Evolutionary conservation across 306 rosid species (phyloP), one percentile per base, ranked within the genome.

Genomic region (Amphicarpaea edgeworthii): DNA sequence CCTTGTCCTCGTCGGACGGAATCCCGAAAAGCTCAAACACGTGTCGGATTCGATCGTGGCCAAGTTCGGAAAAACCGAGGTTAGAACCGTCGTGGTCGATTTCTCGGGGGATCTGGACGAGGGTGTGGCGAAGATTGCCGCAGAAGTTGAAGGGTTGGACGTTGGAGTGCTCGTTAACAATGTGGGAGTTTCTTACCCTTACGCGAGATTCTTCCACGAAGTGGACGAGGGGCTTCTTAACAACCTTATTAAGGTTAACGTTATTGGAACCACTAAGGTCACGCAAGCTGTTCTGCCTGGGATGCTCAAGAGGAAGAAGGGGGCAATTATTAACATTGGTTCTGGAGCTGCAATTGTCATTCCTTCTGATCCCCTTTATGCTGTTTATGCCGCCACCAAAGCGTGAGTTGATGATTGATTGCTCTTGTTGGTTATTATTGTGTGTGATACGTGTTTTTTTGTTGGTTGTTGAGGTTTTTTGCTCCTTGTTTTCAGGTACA

Each of bases 371-470:
- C 99, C 99, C 5, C 90, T 96, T 11, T 92, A 96, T 72, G 91
- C 98, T 80, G 93, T 96, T 75, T 96, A 96, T 60, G 99, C 99
- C 1, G 98, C 99, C 54, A 83, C 98, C 4, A 96, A 96, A 90
- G 93, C 98, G 99, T 96, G 68, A 86, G 91, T 76, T 19, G 0
- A 53, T 51, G 15, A 2, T 51, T 14, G 37, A 30, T 73, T 79
- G 6, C 34, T 42, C 9, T 57, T 24, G 23, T 49, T 49, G 3
- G 3, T 54, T 21, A 0, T 12, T 24, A 0, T 12, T 24, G 3
- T 12, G n/a, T 5, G 14, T 30, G 37, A 30, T 30, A 30, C 5
- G 37, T 30, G 7, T 30, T 84, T 1, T 28, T 63, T 3, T 24
- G 55, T 28, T 85, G 1, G 54, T n/a, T 61, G 71, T n/a, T 67